These are phyloP conservation scores for Gastrodia elata DNA, from an alignment of 106 monocot genomes.

Conservation along the genomic window DNA sequence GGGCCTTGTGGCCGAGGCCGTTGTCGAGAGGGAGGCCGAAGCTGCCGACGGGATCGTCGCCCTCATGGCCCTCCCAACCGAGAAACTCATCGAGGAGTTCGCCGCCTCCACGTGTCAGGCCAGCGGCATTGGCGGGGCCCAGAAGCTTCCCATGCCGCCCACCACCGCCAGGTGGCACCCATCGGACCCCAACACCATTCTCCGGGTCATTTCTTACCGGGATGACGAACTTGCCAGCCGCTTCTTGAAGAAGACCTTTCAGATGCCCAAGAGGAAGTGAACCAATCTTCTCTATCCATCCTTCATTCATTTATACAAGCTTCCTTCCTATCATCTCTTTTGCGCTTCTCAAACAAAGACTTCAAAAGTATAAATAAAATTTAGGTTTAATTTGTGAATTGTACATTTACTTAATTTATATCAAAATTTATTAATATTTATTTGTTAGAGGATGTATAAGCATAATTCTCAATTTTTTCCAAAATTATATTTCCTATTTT, in stretches of 20 bases:
- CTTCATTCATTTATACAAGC: too few relatives aligned
- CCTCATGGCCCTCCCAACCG: constrained; percentile 19
- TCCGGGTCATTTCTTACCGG: constrained; percentile 51
- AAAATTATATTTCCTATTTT: too few relatives aligned
- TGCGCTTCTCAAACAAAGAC: too few relatives aligned
- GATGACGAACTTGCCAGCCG: constrained; percentile 34
- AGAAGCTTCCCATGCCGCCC: constrained; percentile 37
- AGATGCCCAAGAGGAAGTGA: constrained; percentile 50
- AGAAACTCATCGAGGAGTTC: constrained; percentile 29
- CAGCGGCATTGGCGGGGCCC: constrained; percentile 2
- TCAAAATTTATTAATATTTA: too few relatives aligned
- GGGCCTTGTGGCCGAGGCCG: constrained; percentile 28
- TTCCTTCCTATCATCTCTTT: too few relatives aligned
- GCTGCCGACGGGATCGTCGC: constrained; percentile 15
- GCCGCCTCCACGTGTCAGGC: constrained; percentile 17
- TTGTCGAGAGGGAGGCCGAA: constrained; percentile 28
- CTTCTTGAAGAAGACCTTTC: constrained; percentile 49
- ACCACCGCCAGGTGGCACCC: constrained; percentile 48
- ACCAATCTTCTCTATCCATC: too few relatives aligned
- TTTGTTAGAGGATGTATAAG: too few relatives aligned
- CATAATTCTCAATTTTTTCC: too few relatives aligned
- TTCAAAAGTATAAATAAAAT: too few relatives aligned
- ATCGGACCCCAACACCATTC: constrained; percentile 44
- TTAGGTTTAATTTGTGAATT: too few relatives aligned
- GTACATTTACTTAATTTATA: too few relatives aligned